Conservation (phyloP, 306 rosid species). For the Gastrolobium villosum region DNA sequence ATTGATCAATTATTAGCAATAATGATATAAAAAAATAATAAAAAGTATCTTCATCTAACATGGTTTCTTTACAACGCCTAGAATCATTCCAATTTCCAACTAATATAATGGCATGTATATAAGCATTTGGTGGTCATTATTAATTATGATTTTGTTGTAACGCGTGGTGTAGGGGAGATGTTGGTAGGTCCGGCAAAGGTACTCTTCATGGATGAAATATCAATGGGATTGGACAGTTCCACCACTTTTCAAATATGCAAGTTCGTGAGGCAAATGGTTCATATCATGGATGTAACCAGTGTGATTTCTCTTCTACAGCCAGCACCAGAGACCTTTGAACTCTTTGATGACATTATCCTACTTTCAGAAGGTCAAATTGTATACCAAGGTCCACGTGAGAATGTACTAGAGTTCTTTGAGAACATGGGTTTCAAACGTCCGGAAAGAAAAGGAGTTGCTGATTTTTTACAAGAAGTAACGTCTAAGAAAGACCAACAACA, state of each 20-base stretch:
- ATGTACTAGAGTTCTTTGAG: constrained; percentile 71
- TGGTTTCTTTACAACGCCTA: background rate
- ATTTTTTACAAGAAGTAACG: constrained; percentile 83
- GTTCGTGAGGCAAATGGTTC: constrained; percentile 81
- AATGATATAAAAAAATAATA: no score
- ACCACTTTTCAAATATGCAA: constrained; percentile 80
- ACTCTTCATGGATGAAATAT: constrained; percentile 84
- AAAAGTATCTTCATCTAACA: no score
- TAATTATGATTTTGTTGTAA: constrained; percentile 35
- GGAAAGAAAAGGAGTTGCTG: constrained; percentile 78
- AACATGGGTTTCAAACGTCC: constrained; percentile 68
- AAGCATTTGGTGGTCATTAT: background rate
- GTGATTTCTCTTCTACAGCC: constrained; percentile 67
- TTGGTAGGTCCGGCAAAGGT: constrained; percentile 82
- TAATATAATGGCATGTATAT: background rate
- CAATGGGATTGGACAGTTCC: constrained; percentile 88
- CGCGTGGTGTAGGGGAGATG: constrained; percentile 72
- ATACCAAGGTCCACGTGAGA: constrained; percentile 72
- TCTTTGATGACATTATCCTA: constrained; percentile 59
- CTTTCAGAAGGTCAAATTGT: constrained; percentile 76
- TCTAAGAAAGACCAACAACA: constrained; percentile 83
- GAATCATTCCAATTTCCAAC: background rate
- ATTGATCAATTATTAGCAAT: no score
- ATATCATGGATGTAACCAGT: constrained; percentile 74
- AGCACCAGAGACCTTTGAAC: constrained; percentile 70